Base-by-base conservation (phyloP, 148 eudicot genomes). In the Chenopodium berlandieri region DNA sequence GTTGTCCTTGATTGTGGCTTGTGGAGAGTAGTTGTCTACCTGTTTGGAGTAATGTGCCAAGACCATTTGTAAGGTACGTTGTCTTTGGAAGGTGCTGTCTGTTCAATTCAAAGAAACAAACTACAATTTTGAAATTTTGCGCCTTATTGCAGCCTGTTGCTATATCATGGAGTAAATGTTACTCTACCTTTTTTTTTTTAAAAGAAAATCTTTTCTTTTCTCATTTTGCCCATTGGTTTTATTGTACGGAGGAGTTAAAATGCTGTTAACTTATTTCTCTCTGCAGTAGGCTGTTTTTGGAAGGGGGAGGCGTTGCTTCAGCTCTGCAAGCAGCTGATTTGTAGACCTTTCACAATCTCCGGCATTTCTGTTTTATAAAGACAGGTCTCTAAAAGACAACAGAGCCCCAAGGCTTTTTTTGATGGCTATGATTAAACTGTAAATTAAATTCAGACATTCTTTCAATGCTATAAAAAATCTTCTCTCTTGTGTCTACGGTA, bases 211-310 rank as follows among this genome's bases (percentile, higher is more conserved):
- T 40, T 27, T 27, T 27, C 27, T 27, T 1, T 34, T 4, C 71
- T 30, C 9, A 4, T 46, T 20, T 50, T 73, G 52, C 13, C 1
- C 60, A 82, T n/a, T 5, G 2, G 40, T 17, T 64, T 25, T 68
- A 25, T 1, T 30, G 22, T 2, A 70, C 5, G 27, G 54, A 66
- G 47, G 12, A 10, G 37, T 52, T 0, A 67, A 60, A 25, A 23
- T 23, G 44, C 30, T 56, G 31, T 54, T 25, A 19, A 78, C 30
- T 37, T 23, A 9, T 34, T 19, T 25, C 13, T 19, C 23, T 14
- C 30, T 12, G 66, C 60, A 71, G 77, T 47, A 82, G 80, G 80
- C 46, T 64, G 20, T 9, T 66, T 75, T 4, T 46, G 73, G 65
- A 27, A 19, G 30, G 75, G 20, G 75, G 22, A 52, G 34, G 75